Base-by-base conservation (phyloP, 2,329 filamentous ascomycete species). In the Sporothrix luriei region DNA sequence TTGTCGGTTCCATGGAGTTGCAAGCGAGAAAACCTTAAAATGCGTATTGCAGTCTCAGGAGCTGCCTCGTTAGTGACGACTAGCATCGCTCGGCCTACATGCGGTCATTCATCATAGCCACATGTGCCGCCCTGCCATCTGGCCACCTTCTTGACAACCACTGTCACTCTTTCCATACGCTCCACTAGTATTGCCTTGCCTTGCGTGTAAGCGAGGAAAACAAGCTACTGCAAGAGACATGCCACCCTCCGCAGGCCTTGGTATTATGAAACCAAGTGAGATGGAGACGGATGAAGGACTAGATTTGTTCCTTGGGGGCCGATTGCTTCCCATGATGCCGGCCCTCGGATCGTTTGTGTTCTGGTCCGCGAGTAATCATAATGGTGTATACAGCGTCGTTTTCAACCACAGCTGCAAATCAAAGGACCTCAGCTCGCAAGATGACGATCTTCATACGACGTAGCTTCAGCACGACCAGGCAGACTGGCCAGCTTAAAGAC, bases 191-290 rank as follows among this genome's bases (percentile, higher is more conserved):
- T 29, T 29, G 51, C 11, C 24, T 24, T 52, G 13, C 33, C 33
- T 33, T 4, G 33, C 51, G 10, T 26, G 51, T 54, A 6, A 16
- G 5, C 43, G 43, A 16, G 43, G 14, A 48, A 16, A 48, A 19
- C 16, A 38, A 57, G 55, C 33, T 59, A 40, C 33, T 59, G 29
- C 55, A 59, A 21, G 19, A 59, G 16, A 33, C 26, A 21, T 19
- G 19, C 40, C 55, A 55, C 66, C 40, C 43, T 21, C 66, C 61
- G 66, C 66, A 68, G 52, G 66, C 43, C 66, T 52, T 29, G 62
- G 62, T 66, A 49, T 66, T 66, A 26, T 38, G 26, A 38, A 65
- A 65, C 43, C 46, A 48, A 40, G 16, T 21, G 29, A 7, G 19
- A 9, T 2, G 21, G 26, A 16, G 43, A 29, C 43, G 26, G n/a